Evolutionary conservation across 1,284 basidiomycete genomes (phyloP).

Genomic region (Xerocomus nothofagi): DNA sequence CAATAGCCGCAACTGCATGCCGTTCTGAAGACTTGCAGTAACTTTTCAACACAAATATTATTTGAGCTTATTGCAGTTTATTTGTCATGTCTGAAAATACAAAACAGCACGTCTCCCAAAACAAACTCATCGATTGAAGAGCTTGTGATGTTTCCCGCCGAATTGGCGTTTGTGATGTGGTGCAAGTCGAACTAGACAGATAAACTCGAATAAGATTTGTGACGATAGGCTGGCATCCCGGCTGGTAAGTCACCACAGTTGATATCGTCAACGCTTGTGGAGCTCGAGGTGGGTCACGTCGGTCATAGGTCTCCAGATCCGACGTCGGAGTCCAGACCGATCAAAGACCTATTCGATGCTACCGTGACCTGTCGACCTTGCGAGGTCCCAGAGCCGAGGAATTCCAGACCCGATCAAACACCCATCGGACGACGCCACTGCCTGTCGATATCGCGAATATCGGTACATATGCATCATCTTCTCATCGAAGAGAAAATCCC

Average conservation of each 20-base stretch:
- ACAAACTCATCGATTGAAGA: too few species aligned
- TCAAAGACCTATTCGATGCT: constrained; percentile 5
- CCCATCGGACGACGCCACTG: neutral
- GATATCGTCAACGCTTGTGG: too few species aligned
- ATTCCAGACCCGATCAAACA: constrained; percentile 17
- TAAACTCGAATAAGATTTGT: too few species aligned
- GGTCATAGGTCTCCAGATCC: neutral
- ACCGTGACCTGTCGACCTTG: constrained; percentile 9
- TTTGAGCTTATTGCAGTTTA: too few species aligned
- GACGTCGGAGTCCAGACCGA: constrained; percentile 8
- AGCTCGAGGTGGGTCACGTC: neutral
- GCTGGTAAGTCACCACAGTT: too few species aligned
- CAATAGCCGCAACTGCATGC: neutral
- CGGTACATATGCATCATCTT: constrained; percentile 16
- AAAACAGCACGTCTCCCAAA: too few species aligned
- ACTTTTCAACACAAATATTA: too few species aligned
- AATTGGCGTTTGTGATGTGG: too few species aligned
- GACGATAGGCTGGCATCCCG: too few species aligned
- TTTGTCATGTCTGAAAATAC: too few species aligned
- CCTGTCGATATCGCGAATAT: constrained; percentile 21
- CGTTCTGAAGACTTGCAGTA: constrained; percentile 1
- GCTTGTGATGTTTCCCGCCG: too few species aligned
- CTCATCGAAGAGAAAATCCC: constrained; percentile 20
- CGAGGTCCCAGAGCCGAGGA: constrained; percentile 18
- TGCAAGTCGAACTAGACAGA: too few species aligned